Conservation (phyloP, 176 grass and related monocot genomes). For the Phragmites australis region DNA sequence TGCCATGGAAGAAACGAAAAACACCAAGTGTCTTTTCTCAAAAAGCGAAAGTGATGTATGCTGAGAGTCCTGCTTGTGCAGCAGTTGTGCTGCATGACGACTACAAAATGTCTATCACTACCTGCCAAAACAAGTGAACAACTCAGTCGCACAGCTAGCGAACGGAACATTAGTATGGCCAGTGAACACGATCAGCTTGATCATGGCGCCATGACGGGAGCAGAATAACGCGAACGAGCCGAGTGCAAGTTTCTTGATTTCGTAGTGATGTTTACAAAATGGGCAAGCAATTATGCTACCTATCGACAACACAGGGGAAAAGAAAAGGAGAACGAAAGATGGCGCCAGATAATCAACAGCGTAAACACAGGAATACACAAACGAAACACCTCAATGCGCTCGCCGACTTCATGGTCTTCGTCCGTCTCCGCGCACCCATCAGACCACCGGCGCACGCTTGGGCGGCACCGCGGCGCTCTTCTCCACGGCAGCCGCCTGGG, state of each 20-base stretch:
- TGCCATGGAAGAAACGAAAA: slow-evolving; percentile 2
- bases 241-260: neutral
- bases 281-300: slow-evolving; percentile 22
- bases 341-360: neutral
- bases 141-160: too few species aligned
- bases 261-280: slow-evolving; percentile 20
- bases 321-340: neutral
- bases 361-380: neutral
- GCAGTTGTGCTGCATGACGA: neutral
- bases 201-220: neutral
- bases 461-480: slow-evolving; percentile 25
- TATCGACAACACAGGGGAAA: too few species aligned
- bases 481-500: slow-evolving; percentile 45
- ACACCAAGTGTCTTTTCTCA: neutral
- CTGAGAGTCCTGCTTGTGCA: neutral
- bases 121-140: too few species aligned
- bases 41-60: neutral
- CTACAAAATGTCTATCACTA: neutral
- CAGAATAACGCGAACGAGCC: neutral
- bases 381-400: neutral
- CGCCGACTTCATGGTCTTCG: neutral
- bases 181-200: neutral
- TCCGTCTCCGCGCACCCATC: neutral
- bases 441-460: slow-evolving; percentile 19
- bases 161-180: neutral